Conservation (phyloP, 2,329 filamentous ascomycete species). For the Hawksworthiomyces lignivorus region DNA sequence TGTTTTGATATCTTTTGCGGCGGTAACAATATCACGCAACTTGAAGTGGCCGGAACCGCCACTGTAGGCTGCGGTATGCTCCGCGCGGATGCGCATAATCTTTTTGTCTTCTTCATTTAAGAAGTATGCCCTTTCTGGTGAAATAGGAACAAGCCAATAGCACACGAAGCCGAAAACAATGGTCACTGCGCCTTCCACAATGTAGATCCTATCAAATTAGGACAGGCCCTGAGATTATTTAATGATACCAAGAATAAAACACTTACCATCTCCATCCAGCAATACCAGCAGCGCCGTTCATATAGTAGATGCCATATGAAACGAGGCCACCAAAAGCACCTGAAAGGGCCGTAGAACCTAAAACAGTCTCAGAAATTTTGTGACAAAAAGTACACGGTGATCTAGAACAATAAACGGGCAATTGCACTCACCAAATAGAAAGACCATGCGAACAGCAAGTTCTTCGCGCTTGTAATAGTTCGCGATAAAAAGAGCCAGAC, state of each 20-base stretch:
- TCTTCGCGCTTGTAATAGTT: constrained; percentile 27
- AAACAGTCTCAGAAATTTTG: too few species aligned
- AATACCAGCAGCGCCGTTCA: constrained; percentile 20
- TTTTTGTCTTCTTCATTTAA: constrained; percentile 15
- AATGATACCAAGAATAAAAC: too few species aligned
- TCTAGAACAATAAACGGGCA: too few species aligned
- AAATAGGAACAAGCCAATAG: constrained; percentile 13
- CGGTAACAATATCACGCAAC: constrained; percentile 16
- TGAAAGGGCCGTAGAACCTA: constrained; percentile 18
- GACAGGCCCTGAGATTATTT: too few species aligned
- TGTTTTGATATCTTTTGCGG: constrained; percentile 18
- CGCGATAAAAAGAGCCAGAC: constrained; percentile 20
- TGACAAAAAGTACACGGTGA: too few species aligned
- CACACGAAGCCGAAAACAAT: constrained; percentile 14
- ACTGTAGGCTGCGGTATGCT: constrained; percentile 18
- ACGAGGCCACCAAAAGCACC: constrained; percentile 22
- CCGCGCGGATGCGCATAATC: constrained; percentile 16
- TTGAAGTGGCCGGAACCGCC: constrained; percentile 18
- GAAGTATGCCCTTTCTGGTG: constrained; percentile 18
- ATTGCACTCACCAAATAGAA: constrained; percentile 24
- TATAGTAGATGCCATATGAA: constrained; percentile 18
- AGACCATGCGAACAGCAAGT: constrained; percentile 19
- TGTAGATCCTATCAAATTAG: constrained; percentile 14
- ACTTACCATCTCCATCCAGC: constrained; percentile 20
- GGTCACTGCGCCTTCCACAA: constrained; percentile 17